Evolutionary conservation across 345 rosid species (phyloP).

Genomic region (Hypericum perforatum): DNA sequence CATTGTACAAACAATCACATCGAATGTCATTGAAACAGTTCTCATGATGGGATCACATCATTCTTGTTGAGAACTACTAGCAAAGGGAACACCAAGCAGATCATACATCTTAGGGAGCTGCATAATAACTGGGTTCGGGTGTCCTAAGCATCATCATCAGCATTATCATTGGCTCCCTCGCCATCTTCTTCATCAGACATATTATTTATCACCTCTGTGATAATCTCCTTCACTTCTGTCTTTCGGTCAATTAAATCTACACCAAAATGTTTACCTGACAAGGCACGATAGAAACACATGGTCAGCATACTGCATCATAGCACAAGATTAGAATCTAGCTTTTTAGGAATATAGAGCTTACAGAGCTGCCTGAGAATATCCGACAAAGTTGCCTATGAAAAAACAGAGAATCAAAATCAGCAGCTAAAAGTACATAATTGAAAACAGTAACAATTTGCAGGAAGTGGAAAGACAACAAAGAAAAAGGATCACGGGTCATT

Average conservation of each 20-base stretch:
- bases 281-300: not conserved
- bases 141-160: slow-evolving; percentile 32
- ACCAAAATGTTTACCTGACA: slow-evolving; percentile 59
- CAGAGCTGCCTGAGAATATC: slow-evolving; percentile 82
- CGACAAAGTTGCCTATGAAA: slow-evolving; percentile 76
- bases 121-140: no score
- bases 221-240: slow-evolving; percentile 81
- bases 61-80: no score
- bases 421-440: not conserved
- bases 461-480: no score
- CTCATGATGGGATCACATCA: no score
- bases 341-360: slow-evolving; percentile 19
- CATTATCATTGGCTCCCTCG: slow-evolving; percentile 46
- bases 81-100: no score
- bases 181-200: slow-evolving; percentile 85
- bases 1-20: no score
- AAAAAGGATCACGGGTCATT: no score
- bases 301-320: no score
- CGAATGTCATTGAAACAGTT: no score
- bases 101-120: no score
- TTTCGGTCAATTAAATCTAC: slow-evolving; percentile 70
- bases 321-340: no score
- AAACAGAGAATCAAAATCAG: not conserved
- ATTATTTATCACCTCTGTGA: slow-evolving; percentile 77
- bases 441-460: no score